These are phyloP conservation scores for Verticillium klebahnii DNA, from an alignment of 2,329 filamentous ascomycete species.

Conservation along the genomic window DNA sequence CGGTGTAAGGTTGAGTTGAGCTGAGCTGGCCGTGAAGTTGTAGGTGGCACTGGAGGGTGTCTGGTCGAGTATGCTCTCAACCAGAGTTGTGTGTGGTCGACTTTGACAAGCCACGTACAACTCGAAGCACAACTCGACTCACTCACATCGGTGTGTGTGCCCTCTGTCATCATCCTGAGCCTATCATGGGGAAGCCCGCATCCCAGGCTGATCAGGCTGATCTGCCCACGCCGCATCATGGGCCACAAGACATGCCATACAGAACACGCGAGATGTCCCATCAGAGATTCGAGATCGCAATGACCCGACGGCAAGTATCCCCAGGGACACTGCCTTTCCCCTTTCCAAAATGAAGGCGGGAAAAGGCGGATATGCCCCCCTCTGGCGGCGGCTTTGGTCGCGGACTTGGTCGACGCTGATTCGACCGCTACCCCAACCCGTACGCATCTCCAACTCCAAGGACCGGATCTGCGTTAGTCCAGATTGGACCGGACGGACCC, in stretches of 20 bases:
- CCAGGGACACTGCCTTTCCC: neutral
- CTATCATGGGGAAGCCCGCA: neutral
- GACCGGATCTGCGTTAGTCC: neutral
- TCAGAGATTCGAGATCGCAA: neutral
- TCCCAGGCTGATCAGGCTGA: neutral
- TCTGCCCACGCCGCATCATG: neutral
- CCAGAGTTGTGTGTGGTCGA: neutral
- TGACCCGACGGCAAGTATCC: neutral
- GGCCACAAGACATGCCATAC: neutral
- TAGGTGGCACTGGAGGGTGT: neutral
- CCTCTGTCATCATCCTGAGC: neutral
- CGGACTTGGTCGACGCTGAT: constrained; percentile 1
- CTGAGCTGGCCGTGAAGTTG: neutral
- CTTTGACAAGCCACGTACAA: neutral
- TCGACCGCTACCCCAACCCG: neutral
- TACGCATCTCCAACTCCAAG: neutral
- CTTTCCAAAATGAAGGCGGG: neutral
- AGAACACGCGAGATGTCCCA: neutral
- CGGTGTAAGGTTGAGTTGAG: neutral
- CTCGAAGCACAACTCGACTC: neutral
- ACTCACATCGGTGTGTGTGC: neutral
- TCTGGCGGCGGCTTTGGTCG: constrained; percentile 2
- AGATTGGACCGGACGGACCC: neutral
- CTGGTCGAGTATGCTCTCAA: neutral
- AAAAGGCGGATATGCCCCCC: neutral